Conservation (phyloP, 148 eudicot genomes). For the Talinum fruticosum region DNA sequence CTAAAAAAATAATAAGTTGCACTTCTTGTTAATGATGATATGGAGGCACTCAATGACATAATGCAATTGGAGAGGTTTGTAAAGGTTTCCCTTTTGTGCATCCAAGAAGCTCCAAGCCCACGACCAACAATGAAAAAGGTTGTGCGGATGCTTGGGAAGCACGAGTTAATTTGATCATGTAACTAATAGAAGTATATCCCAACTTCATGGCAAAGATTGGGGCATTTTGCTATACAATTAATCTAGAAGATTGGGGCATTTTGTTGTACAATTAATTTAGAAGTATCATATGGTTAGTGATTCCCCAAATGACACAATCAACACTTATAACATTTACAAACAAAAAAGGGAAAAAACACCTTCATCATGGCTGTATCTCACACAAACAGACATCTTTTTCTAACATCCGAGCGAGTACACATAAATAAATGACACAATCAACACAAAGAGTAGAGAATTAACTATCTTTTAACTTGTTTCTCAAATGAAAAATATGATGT, state of each 20-base stretch:
- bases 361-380: no score
- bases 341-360: no score
- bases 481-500: no score
- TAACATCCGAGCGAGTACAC: no score
- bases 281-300: background rate
- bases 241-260: no score
- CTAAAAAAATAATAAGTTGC: no score
- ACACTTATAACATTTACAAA: no score
- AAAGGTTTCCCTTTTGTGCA: background rate
- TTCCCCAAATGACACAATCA: no score
- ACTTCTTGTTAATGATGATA: constrained; percentile 17
- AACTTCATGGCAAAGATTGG: background rate
- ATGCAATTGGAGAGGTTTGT: background rate
- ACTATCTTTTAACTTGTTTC: no score
- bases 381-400: no score
- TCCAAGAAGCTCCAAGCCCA: background rate
- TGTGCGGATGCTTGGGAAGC: background rate
- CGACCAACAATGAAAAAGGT: background rate
- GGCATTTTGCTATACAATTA: background rate
- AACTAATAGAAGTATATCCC: background rate
- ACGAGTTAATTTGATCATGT: background rate
- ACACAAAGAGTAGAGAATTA: no score
- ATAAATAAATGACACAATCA: no score
- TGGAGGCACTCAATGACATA: background rate
- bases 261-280: background rate